A percentile compares a stretch with the other conserved stretches of the same genome.
These are phyloP conservation scores for Tolypocladium tundrense DNA, from an alignment of 2,329 filamentous ascomycete genomes.

Conservation along the genomic window DNA sequence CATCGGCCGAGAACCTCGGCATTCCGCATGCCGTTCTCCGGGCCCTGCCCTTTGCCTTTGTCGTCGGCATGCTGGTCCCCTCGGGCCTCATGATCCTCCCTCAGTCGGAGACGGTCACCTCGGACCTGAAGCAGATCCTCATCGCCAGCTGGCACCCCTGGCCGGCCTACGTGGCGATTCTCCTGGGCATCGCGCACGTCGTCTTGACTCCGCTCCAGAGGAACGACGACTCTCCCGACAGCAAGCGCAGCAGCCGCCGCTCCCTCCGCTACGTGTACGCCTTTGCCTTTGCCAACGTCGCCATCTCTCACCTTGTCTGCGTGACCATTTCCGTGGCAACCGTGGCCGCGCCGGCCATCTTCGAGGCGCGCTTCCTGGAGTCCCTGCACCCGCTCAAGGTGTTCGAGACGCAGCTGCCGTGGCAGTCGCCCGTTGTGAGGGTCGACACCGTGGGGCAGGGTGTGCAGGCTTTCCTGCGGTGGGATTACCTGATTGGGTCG, in stretches of 20 bases:
- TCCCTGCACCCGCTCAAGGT: constrained; percentile 8
- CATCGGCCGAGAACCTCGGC: constrained; percentile 7
- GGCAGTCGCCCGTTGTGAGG: constrained; percentile 4
- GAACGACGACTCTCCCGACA: neutral
- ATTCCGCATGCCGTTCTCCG: constrained; percentile 7
- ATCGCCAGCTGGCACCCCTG: constrained; percentile 11
- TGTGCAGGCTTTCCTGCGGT: constrained; percentile 7
- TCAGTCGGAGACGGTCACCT: constrained; percentile 2
- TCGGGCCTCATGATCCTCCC: neutral
- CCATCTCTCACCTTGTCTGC: neutral
- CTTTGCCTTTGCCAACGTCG: neutral
- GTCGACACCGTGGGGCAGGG: constrained; percentile 8
- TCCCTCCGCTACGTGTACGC: neutral
- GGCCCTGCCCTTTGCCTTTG: constrained; percentile 2
- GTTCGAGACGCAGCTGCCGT: constrained; percentile 7
- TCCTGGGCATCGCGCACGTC: constrained; percentile 2
- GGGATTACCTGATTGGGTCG: constrained; percentile 10
- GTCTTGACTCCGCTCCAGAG: neutral
- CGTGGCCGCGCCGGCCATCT: constrained; percentile 5
- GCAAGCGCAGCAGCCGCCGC: neutral
- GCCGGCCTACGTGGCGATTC: constrained; percentile 9
- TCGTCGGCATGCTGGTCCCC: neutral
- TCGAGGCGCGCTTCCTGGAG: constrained; percentile 1
- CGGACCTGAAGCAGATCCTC: constrained; percentile 9
- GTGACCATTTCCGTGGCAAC: neutral